Base-by-base conservation (phyloP, 2,329 filamentous ascomycete genomes). In the Trichoderma atroviride region DNA sequence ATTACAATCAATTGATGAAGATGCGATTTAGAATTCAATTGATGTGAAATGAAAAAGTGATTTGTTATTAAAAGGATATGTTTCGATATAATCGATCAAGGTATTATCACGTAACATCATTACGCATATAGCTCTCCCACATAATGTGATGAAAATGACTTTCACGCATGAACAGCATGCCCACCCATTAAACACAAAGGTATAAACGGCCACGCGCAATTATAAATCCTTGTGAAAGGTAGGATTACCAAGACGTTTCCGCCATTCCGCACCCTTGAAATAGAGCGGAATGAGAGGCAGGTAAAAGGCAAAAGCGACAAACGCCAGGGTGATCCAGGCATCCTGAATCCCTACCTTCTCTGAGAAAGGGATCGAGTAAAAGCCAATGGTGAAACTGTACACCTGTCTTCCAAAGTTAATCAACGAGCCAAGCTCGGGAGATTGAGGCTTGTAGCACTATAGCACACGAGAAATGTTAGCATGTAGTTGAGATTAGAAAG, bases 361-460 rank as follows among this genome's bases (percentile, higher is more conserved):
- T 11, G 63, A 55, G n/a, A 66, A 66, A 58, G 63, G 63, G 22
- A 66, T 58, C 0, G 19, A n/a, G 16, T 66, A 66, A 2, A 66
- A 66, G 4, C 63, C 63, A n/a, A 66, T 66, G 11, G 63, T 66
- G 27, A 66, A 66, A 27, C 63, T 66, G 19, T 66, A 66, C 16
- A 66, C 37, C 27, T 66, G 63, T 43, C 63, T 58, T 14, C 24
- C 53, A 27, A 66, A 66, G 24, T 66, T 66, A 5, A 66, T 66
- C 4, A 66, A 14, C 5, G 63, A 66, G 11, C 63, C 63, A 3
- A 66, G 53, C 24, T 66, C 63, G 22, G 63, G 63, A 27, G 63
- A 58, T 50, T 66, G 63, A 11, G 63, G 63, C 19, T 66, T 66
- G 16, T 66, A 66, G 35, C 63, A 66, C 63, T 66, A n/a, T 33